Evolutionary conservation across 495 filamentous ascomycete species (phyloP).

Genomic region (Tricharina praecox): DNA sequence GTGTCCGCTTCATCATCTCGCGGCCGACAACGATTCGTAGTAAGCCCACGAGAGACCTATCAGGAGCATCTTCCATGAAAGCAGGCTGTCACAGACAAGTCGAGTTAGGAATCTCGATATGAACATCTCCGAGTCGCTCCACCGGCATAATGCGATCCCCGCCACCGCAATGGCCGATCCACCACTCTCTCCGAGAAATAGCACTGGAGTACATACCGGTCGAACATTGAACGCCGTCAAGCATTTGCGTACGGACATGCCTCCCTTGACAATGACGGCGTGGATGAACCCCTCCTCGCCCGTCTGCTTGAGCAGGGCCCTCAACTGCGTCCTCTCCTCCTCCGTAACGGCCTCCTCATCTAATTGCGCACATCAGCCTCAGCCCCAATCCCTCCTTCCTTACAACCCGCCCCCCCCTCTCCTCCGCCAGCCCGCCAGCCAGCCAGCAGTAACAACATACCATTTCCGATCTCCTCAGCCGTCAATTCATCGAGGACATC

Average conservation of each 20-base stretch:
- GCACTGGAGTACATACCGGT: slow-evolving; percentile 1
- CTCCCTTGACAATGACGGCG: not conserved
- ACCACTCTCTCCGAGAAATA: too few relatives aligned
- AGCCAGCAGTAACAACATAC: too few relatives aligned
- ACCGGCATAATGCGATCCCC: not conserved
- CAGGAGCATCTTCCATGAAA: not conserved
- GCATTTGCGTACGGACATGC: not conserved
- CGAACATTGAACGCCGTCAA: slow-evolving; percentile 4
- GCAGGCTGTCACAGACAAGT: not conserved
- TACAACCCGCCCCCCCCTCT: not conserved
- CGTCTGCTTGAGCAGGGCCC: not conserved
- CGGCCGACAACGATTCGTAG: slow-evolving; percentile 60
- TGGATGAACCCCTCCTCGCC: slow-evolving; percentile 5
- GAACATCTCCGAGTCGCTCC: not conserved
- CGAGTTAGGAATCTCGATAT: not conserved
- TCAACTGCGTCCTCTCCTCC: slow-evolving; percentile 2
- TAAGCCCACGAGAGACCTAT: slow-evolving; percentile 26
- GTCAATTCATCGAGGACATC: slow-evolving; percentile 5
- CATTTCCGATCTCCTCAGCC: not conserved
- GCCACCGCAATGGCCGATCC: not conserved
- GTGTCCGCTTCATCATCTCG: slow-evolving; percentile 67
- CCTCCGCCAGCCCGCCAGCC: too few relatives aligned
- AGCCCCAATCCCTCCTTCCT: not conserved
- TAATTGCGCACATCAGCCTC: not conserved
- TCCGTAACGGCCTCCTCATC: slow-evolving; percentile 1